Evolutionary conservation across 257 asterid species (phyloP), one percentile per base, ranked within the genome.

Genomic region (Nicotiana knightiana): DNA sequence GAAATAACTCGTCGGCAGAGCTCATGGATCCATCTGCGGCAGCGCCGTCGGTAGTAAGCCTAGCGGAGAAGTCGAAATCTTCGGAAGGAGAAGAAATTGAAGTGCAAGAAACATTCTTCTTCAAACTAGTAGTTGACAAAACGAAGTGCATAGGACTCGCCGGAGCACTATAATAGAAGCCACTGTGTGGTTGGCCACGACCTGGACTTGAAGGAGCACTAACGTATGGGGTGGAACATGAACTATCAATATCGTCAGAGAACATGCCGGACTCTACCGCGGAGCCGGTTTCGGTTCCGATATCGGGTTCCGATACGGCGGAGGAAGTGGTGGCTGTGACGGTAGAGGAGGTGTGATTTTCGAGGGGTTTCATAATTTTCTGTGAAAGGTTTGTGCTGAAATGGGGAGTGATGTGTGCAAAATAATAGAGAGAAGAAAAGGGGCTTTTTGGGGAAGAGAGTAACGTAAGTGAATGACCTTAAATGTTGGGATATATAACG

Each of bases 161-260:
- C 6, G 98, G 98, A 35, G 98, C 98, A 80, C 98, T 93, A 81
- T 92, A 92, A 86, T 91, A 95, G 84, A 85, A 95, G 24, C 93
- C 94, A n/a, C 89, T 21, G 48, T 84, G 71, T 32, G 89, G 89
- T 12, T 86, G 61, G 46, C 68, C 87, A 55, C 93, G 97, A 82
- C 93, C 89, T 7, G 98, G 98, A 83, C 97, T 92, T 24, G 98
- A 93, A 5, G 98, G 98, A 11, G 98, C 98, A 62, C 97, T 92
- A 26, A 93, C 98, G 84, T 90, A 95, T 13, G 98, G 98, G 12
- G 98, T 95, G 76, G 98, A 95, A 84, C 97, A 92, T 82, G 92
- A 84, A 86, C 97, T 92, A 82, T 93, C 96, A 3, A 86, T 81
- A 43, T 89, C 93, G 82, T 92, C 97, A 82, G 85, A 7, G 71